These are phyloP conservation scores for Venturia nashicola DNA, from an alignment of 2,329 filamentous ascomycete genomes.

Conservation along the genomic window DNA sequence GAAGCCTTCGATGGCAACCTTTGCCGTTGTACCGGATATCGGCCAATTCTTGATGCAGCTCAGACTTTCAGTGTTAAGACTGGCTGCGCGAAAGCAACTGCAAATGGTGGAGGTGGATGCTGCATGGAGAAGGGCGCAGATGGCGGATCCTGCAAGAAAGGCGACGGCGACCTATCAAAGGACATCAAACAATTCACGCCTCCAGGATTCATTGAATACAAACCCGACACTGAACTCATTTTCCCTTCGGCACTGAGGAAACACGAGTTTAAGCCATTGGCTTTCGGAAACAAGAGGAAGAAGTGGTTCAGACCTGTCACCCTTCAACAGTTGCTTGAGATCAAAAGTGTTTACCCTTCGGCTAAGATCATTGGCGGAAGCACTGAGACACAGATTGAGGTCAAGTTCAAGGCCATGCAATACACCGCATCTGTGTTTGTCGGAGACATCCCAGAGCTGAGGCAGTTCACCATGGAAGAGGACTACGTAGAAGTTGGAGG, in stretches of 20 bases:
- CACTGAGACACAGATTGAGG: constrained; percentile 95
- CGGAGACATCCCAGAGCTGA: constrained; percentile 81
- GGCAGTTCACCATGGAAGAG: constrained; percentile 67
- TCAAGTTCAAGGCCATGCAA: constrained; percentile 91
- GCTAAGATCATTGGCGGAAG: constrained; percentile 94
- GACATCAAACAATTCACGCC: constrained; percentile 58
- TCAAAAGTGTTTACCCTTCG: constrained; percentile 72
- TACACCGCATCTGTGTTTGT: constrained; percentile 87
- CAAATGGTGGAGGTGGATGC: constrained; percentile 53
- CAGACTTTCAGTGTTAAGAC: constrained; percentile 63
- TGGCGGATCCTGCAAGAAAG: constrained; percentile 31
- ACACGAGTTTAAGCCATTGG: constrained; percentile 67
- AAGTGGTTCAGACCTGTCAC: constrained; percentile 87
- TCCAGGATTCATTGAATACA: constrained; percentile 88
- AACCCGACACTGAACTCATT: constrained; percentile 86
- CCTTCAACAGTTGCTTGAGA: constrained; percentile 74
- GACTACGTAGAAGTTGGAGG: constrained; percentile 84
- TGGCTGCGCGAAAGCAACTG: constrained; percentile 41
- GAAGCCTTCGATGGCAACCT: constrained; percentile 96
- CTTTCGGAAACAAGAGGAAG: constrained; percentile 90
- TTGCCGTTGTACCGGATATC: constrained; percentile 89
- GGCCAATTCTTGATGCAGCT: constrained; percentile 86
- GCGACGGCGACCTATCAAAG: constrained; percentile 21
- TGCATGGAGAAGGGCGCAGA: constrained; percentile 50
- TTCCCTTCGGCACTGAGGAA: constrained; percentile 80